These are phyloP conservation scores for Nakaseomyces bracarensis DNA, from an alignment of 1,139 yeast genomes.

Conservation along the genomic window DNA sequence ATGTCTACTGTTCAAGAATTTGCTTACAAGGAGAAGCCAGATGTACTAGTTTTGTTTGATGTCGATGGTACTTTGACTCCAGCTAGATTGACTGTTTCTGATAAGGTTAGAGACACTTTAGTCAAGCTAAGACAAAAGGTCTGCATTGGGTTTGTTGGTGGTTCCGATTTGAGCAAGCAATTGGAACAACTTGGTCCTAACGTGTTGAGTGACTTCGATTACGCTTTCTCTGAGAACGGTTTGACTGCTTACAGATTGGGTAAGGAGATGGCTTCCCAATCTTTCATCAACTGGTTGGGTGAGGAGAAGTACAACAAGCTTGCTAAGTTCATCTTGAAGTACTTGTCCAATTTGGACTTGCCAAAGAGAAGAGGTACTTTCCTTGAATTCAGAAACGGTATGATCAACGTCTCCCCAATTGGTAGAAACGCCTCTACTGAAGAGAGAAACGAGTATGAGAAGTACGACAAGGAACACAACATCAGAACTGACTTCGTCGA, in stretches of 20 bases:
- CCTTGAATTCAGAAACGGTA: constrained; percentile 97
- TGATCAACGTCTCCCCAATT: constrained; percentile 95
- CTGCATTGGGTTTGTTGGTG: constrained; percentile 97
- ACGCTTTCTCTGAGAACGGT: constrained; percentile 95
- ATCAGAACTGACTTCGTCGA: constrained; percentile 75
- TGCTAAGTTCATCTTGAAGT: constrained; percentile 73
- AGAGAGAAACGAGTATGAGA: constrained; percentile 89
- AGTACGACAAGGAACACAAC: constrained; percentile 67
- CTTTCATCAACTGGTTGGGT: constrained; percentile 93
- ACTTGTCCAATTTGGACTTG: constrained; percentile 76
- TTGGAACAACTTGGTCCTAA: constrained; percentile 86
- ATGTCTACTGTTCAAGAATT: constrained; percentile 33
- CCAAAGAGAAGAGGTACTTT: constrained; percentile 97
- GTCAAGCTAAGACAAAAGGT: constrained; percentile 76
- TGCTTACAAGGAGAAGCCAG: constrained; percentile 36
- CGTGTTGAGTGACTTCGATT: constrained; percentile 77
- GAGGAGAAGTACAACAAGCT: constrained; percentile 87
- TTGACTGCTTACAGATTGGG: constrained; percentile 94
- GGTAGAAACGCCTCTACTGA: constrained; percentile 95
- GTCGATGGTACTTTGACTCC: constrained; percentile 99
- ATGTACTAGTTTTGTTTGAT: constrained; percentile 70
- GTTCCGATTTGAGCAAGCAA: constrained; percentile 90
- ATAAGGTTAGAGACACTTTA: constrained; percentile 69
- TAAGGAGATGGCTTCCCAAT: constrained; percentile 78
- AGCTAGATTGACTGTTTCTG: constrained; percentile 77